These are phyloP conservation scores for Geotrichum reessii DNA, from an alignment of 1,139 yeast genomes.

Conservation along the genomic window DNA sequence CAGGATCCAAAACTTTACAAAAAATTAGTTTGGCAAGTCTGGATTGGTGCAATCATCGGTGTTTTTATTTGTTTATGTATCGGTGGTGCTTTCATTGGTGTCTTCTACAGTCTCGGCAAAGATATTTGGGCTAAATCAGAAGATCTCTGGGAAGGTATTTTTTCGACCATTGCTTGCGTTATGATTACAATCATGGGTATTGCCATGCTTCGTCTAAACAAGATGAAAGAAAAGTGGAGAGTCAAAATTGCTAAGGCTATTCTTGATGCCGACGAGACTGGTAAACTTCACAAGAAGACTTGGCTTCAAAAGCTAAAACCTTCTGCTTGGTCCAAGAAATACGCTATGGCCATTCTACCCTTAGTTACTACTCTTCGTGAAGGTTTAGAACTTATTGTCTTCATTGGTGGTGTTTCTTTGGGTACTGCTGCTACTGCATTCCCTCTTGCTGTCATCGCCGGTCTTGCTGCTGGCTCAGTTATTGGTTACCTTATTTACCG, in stretches of 20 bases:
- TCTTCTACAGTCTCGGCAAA: slow-evolving; percentile 69
- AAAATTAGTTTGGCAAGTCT: slow-evolving; percentile 63
- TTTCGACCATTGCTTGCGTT: slow-evolving; percentile 74
- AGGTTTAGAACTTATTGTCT: slow-evolving; percentile 84
- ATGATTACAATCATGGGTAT: slow-evolving; percentile 87
- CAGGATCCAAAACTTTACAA: slow-evolving; percentile 52
- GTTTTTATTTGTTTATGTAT: slow-evolving; percentile 65
- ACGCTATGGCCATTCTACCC: slow-evolving; percentile 72
- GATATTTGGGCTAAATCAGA: slow-evolving; percentile 85
- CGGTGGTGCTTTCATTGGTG: slow-evolving; percentile 82
- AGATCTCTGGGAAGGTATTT: slow-evolving; percentile 90
- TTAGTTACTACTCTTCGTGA: slow-evolving; percentile 77
- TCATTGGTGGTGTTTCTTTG: slow-evolving; percentile 82
- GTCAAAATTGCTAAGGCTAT: slow-evolving; percentile 77
- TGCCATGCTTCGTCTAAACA: slow-evolving; percentile 84
- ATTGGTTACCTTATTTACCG: slow-evolving; percentile 67
- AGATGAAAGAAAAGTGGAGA: slow-evolving; percentile 89
- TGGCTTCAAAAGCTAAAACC: slow-evolving; percentile 29
- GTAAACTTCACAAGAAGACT: slow-evolving; percentile 32
- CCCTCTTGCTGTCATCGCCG: slow-evolving; percentile 75
- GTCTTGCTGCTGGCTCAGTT: slow-evolving; percentile 58
- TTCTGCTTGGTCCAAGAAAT: slow-evolving; percentile 47
- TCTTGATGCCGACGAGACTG: slow-evolving; percentile 40
- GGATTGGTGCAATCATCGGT: slow-evolving; percentile 73
- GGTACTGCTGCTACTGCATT: slow-evolving; percentile 69